phyloP scores from a whole-genome alignment of 345 rosid species.

The Aurinia saxatilis region DNA sequence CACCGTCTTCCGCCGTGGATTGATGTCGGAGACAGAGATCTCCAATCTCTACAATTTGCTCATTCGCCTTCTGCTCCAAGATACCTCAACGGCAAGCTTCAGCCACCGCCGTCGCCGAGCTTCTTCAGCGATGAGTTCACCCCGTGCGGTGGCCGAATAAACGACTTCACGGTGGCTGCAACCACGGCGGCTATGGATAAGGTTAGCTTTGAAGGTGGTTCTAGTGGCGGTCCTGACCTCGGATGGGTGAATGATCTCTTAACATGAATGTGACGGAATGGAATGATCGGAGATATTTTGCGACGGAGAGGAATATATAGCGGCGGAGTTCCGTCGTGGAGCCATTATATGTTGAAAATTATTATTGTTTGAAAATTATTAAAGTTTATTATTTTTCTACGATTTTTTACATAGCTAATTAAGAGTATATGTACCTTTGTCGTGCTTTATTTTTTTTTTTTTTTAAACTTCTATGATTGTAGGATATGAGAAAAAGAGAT shows the following conservation, averaged over 20 bases:
- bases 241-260: slow-evolving; percentile 94
- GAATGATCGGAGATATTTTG: neutral
- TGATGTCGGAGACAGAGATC: slow-evolving; percentile 33
- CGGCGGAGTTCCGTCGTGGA: slow-evolving; percentile 6
- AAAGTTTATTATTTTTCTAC: neutral
- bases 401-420: slow-evolving; percentile 7
- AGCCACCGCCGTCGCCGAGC: neutral
- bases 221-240: slow-evolving; percentile 55
- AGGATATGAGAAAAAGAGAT: neutral
- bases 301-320: neutral
- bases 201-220: slow-evolving; percentile 12
- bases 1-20: slow-evolving; percentile 38
- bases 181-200: slow-evolving; percentile 6
- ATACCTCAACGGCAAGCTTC: slow-evolving; percentile 8
- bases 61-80: slow-evolving; percentile 54
- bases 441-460: neutral
- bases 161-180: slow-evolving; percentile 13
- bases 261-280: slow-evolving; percentile 34
- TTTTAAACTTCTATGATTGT: neutral
- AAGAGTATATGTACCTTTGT: slow-evolving; percentile 22
- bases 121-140: slow-evolving; percentile 16
- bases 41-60: slow-evolving; percentile 31
- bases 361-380: neutral
- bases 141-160: slow-evolving; percentile 15
- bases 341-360: slow-evolving; percentile 2